phyloP scores from a whole-genome alignment of 78 protist genomes.

The Dictyostelium purpureum region DNA sequence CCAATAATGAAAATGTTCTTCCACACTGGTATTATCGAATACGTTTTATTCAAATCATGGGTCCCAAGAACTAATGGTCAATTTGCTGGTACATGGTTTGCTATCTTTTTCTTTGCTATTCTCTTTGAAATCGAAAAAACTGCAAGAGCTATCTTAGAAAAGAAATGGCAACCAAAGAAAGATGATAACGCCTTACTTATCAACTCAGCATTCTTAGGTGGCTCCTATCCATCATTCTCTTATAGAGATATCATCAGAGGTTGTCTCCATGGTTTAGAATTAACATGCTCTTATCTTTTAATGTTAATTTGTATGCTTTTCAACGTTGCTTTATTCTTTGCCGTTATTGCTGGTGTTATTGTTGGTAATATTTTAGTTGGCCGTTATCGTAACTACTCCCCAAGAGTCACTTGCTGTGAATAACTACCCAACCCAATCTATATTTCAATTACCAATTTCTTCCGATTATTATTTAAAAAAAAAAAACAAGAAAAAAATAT shows the following conservation, averaged over 20 bases:
- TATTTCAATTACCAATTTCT: too few species aligned
- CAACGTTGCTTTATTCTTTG: constrained; percentile 58
- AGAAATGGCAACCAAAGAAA: constrained; percentile 19
- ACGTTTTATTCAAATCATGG: constrained; percentile 50
- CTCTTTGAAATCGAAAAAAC: constrained; percentile 39
- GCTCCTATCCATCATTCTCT: constrained; percentile 22
- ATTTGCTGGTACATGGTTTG: constrained; percentile 56
- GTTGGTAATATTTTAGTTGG: constrained; percentile 60
- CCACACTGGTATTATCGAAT: constrained; percentile 73
- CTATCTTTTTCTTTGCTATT: constrained; percentile 44
- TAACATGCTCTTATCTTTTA: constrained; percentile 26
- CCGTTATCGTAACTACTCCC: constrained; percentile 48
- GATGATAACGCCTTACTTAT: neutral
- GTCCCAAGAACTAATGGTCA: constrained; percentile 50
- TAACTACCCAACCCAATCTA: too few species aligned
- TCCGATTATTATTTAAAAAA: too few species aligned
- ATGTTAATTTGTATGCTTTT: constrained; percentile 63
- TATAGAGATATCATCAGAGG: constrained; percentile 1
- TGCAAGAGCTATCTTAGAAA: constrained; percentile 35
- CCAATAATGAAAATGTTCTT: constrained; percentile 78
- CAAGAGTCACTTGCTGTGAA: constrained; percentile 57
- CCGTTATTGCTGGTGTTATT: constrained; percentile 57
- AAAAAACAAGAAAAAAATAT: too few species aligned
- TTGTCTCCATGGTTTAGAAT: constrained; percentile 1
- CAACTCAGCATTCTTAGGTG: neutral